Evolutionary conservation across 192 early-diverging fungal genomes (phyloP), one percentile per base, ranked within the genome.

Genomic region (Coemansia sp.): DNA sequence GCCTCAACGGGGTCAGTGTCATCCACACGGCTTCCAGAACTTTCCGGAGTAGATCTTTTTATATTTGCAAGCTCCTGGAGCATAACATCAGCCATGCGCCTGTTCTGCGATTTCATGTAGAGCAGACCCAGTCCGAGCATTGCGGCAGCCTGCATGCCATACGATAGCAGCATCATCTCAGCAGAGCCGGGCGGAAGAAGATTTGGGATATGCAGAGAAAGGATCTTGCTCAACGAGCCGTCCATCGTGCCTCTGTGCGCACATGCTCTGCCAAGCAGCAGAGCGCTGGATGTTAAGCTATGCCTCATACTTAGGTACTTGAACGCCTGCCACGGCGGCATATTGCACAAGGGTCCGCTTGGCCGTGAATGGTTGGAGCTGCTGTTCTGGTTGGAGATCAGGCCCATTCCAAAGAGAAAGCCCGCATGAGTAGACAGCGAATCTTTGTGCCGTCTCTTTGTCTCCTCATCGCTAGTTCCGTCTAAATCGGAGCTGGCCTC

Each of bases 71-170:
- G 69, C 77, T 96, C 92, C 12, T 77, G 71, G 10, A 98, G 73
- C 84, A 96, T 88, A 19, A 88, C 84, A 39, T 91, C 87, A 0
- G 86, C 77, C 89, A 91, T 92, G 14, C 84, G 81, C n/a, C 90
- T 82, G 74, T 90, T 79, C 19, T 85, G 81, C 16, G 88, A 87
- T 40, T 79, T 82, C 85, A 91, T 85, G 63, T 89, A 92, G 0
- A 94, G 70, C 20, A 96, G 61, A 0, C 96, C 96, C 43, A 95
- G 79, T 2, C 89, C 90, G 49, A 98, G 67, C 12, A 95, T 80
- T 13, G 89, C 87, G 0, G 91, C 86, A 0, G 89, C 86, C 61
- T 89, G 87, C 2, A 87, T 84, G n/a, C 88, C 70, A 32, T 85
- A 74, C 1, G 93, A 91, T 14, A 87, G 75, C 17, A 83, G 69